phyloP scores from a whole-genome alignment of 176 grass and related monocot genomes.

The Oryza coarctata region DNA sequence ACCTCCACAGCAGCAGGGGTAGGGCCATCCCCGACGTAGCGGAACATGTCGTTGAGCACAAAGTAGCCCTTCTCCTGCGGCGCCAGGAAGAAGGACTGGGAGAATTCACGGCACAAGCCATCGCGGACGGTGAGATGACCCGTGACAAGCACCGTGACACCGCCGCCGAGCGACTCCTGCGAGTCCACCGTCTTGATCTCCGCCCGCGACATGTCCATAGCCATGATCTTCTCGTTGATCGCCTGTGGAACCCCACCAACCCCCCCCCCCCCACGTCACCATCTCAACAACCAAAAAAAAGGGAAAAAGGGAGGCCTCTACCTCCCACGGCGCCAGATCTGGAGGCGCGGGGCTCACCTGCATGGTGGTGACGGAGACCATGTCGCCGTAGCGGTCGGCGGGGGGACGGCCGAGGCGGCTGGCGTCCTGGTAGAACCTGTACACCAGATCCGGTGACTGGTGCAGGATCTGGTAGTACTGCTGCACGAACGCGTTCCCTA shows the following conservation, averaged over 20 bases:
- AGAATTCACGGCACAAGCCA: conserved; percentile 53
- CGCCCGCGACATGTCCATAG: conserved; percentile 67
- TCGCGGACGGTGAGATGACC: conserved; percentile 54
- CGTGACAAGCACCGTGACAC: conserved; percentile 75
- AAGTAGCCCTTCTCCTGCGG: conserved; percentile 86
- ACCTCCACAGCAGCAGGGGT: neutral
- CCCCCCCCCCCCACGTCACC: neutral
- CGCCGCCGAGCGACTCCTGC: conserved; percentile 65
- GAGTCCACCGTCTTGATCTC: conserved; percentile 79
- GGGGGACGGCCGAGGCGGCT: conserved; percentile 70
- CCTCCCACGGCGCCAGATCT: conserved; percentile 17
- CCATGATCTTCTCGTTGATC: conserved; percentile 80
- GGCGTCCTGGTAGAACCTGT: conserved; percentile 86
- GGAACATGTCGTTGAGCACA: conserved; percentile 79
- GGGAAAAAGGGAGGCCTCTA: neutral
- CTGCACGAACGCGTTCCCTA: conserved; percentile 85
- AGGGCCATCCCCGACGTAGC: conserved; percentile 39
- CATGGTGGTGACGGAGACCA: conserved; percentile 65
- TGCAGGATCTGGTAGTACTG: conserved; percentile 92
- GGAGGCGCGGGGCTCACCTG: conserved; percentile 41
- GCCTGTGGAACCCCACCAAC: conserved; percentile 43
- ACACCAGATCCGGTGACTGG: conserved; percentile 75
- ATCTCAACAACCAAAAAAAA: neutral
- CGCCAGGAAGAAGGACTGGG: conserved; percentile 87
- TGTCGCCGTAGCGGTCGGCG: conserved; percentile 34